Conservation (phyloP, 768 basidiomycete genomes). For the Roridomyces roridus region DNA sequence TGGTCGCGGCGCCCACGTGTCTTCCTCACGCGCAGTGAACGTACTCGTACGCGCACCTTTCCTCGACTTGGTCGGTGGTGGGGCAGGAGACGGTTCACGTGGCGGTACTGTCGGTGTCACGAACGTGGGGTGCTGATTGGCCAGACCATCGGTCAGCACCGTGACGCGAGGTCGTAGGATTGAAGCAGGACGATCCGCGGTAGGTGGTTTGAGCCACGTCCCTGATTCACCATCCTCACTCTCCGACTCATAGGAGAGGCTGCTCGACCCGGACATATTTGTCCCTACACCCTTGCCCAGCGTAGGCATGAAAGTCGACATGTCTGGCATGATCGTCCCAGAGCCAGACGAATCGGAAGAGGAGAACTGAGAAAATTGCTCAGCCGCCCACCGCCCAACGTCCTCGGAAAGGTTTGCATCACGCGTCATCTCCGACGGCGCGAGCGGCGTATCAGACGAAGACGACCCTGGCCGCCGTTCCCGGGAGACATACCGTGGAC, state of each 20-base stretch:
- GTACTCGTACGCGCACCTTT: slow-evolving; percentile 52
- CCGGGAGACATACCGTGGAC: slow-evolving; percentile 45
- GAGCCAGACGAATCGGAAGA: neutral
- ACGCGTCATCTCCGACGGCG: slow-evolving; percentile 11
- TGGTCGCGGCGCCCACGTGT: slow-evolving; percentile 90
- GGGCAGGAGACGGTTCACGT: slow-evolving; percentile 27
- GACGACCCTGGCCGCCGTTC: slow-evolving; percentile 33
- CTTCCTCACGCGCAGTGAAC: slow-evolving; percentile 66
- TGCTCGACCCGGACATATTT: slow-evolving; percentile 38
- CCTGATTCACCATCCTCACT: slow-evolving; percentile 47
- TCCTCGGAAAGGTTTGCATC: neutral
- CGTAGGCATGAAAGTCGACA: slow-evolving; percentile 15
- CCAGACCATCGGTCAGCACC: slow-evolving; percentile 42
- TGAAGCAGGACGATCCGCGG: slow-evolving; percentile 35
- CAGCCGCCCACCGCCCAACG: slow-evolving; percentile 6
- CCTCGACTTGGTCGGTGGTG: slow-evolving; percentile 35
- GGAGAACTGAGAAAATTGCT: neutral
- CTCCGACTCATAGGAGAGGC: slow-evolving; percentile 49
- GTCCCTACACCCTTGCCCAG: neutral
- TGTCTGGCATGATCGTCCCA: slow-evolving; percentile 10
- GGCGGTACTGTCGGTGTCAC: slow-evolving; percentile 14
- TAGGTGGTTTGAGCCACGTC: slow-evolving; percentile 54
- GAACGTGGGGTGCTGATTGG: slow-evolving; percentile 27
- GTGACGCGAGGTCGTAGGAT: slow-evolving; percentile 48
- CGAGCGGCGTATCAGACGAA: slow-evolving; percentile 28